phyloP scores from a whole-genome alignment of 2,329 filamentous ascomycete genomes.

The Fusarium sarcochroum region DNA sequence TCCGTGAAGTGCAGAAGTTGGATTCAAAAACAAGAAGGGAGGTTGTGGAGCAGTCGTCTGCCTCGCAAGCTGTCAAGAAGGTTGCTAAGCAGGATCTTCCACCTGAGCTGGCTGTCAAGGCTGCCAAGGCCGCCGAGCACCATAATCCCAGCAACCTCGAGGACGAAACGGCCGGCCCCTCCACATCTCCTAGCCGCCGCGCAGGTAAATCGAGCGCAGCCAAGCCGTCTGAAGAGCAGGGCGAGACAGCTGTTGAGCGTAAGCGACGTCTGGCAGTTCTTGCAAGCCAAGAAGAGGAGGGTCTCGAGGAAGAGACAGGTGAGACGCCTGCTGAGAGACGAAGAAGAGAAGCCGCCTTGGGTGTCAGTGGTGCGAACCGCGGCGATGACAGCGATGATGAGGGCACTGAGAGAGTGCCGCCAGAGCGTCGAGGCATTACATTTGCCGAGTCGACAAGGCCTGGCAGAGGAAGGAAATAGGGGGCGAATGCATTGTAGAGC shows the following conservation, averaged over 20 bases:
- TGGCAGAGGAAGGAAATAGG: conserved; percentile 38
- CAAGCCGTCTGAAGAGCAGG: conserved; percentile 48
- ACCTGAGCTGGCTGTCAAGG: conserved; percentile 36
- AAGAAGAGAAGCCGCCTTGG: conserved; percentile 80
- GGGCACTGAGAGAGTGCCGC: conserved; percentile 67
- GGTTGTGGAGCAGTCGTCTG: conserved; percentile 66
- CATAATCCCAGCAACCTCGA: conserved; percentile 22
- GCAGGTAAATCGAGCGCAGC: conserved; percentile 18
- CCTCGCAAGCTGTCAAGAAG: conserved; percentile 63
- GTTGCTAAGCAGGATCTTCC: conserved; percentile 60
- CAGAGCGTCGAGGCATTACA: conserved; percentile 69
- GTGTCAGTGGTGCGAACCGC: conserved; percentile 66
- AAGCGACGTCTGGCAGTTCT: conserved; percentile 73
- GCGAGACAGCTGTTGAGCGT: conserved; percentile 79
- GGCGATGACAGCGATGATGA: conserved; percentile 64
- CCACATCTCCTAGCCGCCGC: conserved; percentile 36
- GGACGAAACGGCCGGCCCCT: not conserved
- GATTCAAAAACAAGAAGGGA: conserved; percentile 74
- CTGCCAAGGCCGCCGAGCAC: conserved; percentile 39
- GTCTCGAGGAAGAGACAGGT: conserved; percentile 58
- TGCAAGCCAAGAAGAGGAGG: conserved; percentile 59
- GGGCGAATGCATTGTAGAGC: conserved; percentile 18
- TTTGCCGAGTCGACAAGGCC: conserved; percentile 66
- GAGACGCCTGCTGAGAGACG: conserved; percentile 84
- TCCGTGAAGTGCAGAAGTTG: conserved; percentile 79